Evolutionary conservation across 257 asterid genomes (phyloP).

Genomic region (Buddleja alternifolia): DNA sequence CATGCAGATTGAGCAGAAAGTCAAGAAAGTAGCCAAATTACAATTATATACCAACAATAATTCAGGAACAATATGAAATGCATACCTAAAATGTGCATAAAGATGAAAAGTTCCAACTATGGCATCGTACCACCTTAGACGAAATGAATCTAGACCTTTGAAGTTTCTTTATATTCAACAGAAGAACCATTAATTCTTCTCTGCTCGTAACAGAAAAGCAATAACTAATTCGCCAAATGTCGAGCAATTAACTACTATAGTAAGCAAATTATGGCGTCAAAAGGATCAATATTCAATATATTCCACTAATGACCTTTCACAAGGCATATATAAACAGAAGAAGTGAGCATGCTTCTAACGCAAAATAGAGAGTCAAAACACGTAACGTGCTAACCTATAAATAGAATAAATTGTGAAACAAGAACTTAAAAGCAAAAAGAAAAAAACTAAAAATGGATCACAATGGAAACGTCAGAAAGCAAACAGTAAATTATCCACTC

Average conservation of each 20-base stretch:
- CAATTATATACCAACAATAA: not conserved
- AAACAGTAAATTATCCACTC: not conserved
- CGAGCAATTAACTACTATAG: too few species aligned
- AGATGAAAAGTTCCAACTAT: not conserved
- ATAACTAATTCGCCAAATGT: not conserved
- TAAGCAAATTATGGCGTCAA: too few species aligned
- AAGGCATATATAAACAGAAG: too few species aligned
- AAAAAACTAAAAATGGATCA: not conserved
- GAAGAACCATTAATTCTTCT: not conserved
- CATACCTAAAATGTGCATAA: not conserved
- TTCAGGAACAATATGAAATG: not conserved
- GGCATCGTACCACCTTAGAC: too few species aligned
- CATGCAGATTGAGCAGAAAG: conserved; percentile 2
- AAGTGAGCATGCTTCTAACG: too few species aligned
- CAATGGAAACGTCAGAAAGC: not conserved
- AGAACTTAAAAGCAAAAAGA: not conserved
- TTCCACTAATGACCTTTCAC: too few species aligned
- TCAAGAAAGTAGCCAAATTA: too few species aligned
- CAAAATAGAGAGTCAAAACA: too few species aligned
- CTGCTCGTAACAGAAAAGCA: not conserved
- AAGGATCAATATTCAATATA: too few species aligned
- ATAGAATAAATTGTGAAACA: not conserved
- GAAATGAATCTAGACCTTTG: not conserved
- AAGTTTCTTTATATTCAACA: not conserved
- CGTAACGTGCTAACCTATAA: too few species aligned